Evolutionary conservation across 2,329 filamentous ascomycete genomes (phyloP).

Genomic region (Kalaharituber pfeilii): DNA sequence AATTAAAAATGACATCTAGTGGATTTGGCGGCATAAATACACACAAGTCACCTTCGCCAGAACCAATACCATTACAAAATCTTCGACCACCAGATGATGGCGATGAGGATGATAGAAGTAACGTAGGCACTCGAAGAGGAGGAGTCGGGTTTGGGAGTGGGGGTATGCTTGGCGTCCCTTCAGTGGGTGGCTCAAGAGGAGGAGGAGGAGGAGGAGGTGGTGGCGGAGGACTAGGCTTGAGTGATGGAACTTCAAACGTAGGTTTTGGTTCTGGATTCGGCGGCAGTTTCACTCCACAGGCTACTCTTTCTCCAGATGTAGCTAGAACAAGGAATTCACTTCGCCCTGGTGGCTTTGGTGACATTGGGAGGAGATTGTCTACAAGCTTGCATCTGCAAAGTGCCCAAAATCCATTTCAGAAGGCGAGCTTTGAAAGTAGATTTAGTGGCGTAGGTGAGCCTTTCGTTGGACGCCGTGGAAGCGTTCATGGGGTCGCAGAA

Average conservation of each 20-base stretch:
- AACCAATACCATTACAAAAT: background rate
- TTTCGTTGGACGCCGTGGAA: background rate
- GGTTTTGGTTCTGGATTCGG: background rate
- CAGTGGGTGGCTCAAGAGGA: background rate
- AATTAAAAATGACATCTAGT: background rate
- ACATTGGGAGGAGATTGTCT: constrained; percentile 17
- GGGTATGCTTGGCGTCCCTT: background rate
- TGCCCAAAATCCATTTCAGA: background rate
- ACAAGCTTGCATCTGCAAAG: background rate
- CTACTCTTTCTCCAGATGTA: background rate
- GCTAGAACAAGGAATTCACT: background rate
- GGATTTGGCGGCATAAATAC: background rate
- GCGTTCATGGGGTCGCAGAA: constrained; percentile 9
- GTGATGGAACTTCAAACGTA: background rate
- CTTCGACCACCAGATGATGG: background rate
- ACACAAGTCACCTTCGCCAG: background rate
- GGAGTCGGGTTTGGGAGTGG: background rate
- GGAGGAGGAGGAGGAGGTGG: background rate
- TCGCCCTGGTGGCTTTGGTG: constrained; percentile 11
- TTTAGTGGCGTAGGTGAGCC: background rate
- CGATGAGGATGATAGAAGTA: too few relatives aligned
- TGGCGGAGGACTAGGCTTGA: background rate
- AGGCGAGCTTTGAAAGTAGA: background rate
- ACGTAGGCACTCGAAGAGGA: background rate
- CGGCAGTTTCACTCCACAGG: background rate